Evolutionary conservation across 2,329 filamentous ascomycete genomes (phyloP), one percentile per base, ranked within the genome.

Genomic region (Xylariaceae sp.): DNA sequence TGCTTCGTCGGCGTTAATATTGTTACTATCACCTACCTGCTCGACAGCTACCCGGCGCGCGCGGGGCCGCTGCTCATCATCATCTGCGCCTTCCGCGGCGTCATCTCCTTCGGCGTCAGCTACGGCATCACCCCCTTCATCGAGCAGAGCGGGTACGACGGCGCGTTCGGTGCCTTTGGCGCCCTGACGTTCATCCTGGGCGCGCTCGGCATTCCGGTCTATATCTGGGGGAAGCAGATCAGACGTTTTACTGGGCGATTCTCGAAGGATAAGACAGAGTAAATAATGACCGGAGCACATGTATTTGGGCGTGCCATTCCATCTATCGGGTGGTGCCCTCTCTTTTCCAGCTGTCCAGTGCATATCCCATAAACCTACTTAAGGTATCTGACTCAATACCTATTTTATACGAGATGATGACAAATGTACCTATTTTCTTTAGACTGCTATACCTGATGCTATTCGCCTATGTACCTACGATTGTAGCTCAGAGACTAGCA

Each of bases 1-100:
- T 45, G 49, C 22, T 62, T 63, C 31, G 45, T 63, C 13, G 59
- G 62, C 1, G 57, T 57, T 7, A 68, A 67, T 38, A 65, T 67
- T 33, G 59, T 60, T 4, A 61, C 54, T 0, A 63, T 66, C 31
- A 65, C 62, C 0, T 65, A 63, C 37, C 43, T 63, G 4, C 55
- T 69, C 3, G 65, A 68, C 35, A 55, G 58, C 2, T 68, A 67
- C 35, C 63, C 63, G 1, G 53, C 55, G 3, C 52, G 60, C 3
- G 57, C 62, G 4, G 61, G 61, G 0, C 59, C 64, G 1, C 38
- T 65, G 2, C 44, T 69, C 14, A 58, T 68, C 3, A 57, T 69
- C 22, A 61, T 69, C 19, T 67, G 62, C 31, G 62, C 65, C 4
- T 55, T 65, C 40, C 52, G 64, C 2, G 64, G 64, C 1, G 58